Evolutionary conservation across 257 asterid species (phyloP), one percentile per base, ranked within the genome.

Genomic region (Leptodermis oblonga): DNA sequence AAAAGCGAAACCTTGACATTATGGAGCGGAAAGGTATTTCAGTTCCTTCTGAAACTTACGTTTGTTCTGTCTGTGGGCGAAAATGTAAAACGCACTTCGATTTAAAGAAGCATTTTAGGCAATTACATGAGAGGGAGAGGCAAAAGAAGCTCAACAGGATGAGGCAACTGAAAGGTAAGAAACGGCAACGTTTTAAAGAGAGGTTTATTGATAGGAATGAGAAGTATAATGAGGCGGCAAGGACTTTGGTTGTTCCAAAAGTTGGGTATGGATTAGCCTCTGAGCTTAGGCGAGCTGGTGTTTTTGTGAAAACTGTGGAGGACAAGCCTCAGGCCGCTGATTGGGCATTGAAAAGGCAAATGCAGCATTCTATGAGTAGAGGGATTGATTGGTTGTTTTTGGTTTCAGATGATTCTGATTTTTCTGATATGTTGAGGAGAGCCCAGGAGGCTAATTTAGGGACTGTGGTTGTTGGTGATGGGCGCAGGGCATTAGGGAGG

Each of bases 251-350:
- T 55, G 74, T 80, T 0, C 98, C 95, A 1, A 88, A 88, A 77
- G 73, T 70, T 4, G 98, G 98, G 46, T 92, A 90, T 30, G 96
- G 98, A 13, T 76, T 92, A 53, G 96, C 92, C 0, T 83, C 82
- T 54, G 98, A 92, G 82, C 84, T 92, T 54, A 82, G 81, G 76
- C 84, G 98, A 2, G 97, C 98, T 9, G 98, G 96, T 76, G 93
- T 92, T 67, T 88, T 65, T 48, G 97, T 92, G 30, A 92, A 87
- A 82, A 90, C 96, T 0, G 98, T 92, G 67, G 84, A 84, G 75
- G 98, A 92, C 76, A 90, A 88, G 85, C 98, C 97, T 1, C 98
- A 92, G 71, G 94, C 98, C 0, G 98, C 98, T 17, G 96, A 92
- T 83, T 92, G 89, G 96, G 98, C 98, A 0, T 70, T 92, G 82